A percentile compares a stretch with the other conserved stretches of the same genome.
Evolutionary conservation across 2,329 filamentous ascomycete species (phyloP).

Genomic region (Colletotrichum sp.): DNA sequence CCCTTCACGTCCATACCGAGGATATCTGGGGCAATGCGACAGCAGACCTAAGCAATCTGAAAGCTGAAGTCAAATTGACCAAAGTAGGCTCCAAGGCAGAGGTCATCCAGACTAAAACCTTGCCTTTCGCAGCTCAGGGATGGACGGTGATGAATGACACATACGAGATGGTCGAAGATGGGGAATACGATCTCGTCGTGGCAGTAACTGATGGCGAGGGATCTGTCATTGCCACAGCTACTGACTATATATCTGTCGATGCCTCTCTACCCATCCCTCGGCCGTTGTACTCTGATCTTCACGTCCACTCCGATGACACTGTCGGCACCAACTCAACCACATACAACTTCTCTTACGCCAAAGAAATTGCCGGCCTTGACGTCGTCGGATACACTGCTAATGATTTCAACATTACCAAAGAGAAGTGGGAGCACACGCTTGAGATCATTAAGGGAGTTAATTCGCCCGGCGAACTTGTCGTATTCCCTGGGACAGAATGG

Average conservation of each 20-base stretch:
- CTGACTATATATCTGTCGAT: conserved; percentile 23
- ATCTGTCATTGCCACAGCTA: background rate
- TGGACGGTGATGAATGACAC: conserved; percentile 4
- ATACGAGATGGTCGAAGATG: background rate
- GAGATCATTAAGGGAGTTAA: conserved; percentile 29
- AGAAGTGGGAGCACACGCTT: conserved; percentile 33
- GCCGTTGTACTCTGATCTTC: conserved; percentile 35
- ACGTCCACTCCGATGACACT: conserved; percentile 42
- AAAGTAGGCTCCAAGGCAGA: background rate
- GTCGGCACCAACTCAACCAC: conserved; percentile 38
- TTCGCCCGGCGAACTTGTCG: conserved; percentile 27
- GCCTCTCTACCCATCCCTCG: conserved; percentile 26
- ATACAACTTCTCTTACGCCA: conserved; percentile 42
- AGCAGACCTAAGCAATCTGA: conserved; percentile 12
- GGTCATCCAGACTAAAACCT: background rate
- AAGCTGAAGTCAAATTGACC: background rate
- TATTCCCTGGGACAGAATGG: conserved; percentile 39
- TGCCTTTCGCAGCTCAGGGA: background rate
- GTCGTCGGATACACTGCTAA: conserved; percentile 42
- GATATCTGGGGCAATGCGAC: conserved; percentile 34
- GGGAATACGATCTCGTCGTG: background rate
- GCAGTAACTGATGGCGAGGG: background rate
- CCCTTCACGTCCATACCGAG: conserved; percentile 28
- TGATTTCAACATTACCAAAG: conserved; percentile 40
- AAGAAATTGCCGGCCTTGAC: conserved; percentile 37